Evolutionary conservation across 2,329 filamentous ascomycete genomes (phyloP), one percentile per base, ranked within the genome.

Genomic region (Tolypocladium endophyticum): DNA sequence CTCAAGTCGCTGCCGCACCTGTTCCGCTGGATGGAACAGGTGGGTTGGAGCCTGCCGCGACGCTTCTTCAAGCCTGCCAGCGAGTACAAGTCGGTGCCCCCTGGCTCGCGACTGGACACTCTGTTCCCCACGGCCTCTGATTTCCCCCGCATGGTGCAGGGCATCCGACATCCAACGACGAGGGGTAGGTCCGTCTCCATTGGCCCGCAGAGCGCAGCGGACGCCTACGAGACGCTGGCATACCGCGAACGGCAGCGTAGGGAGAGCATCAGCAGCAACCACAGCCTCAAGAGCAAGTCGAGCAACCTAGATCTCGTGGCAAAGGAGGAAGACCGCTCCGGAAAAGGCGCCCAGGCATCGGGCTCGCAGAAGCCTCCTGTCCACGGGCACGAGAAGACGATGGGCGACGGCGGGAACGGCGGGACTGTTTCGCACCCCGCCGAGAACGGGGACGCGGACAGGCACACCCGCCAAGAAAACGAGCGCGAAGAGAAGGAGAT

Each of bases 201-300:
- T 58, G 94, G 94, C 0, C 94, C 94, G 1, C 94, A 97, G 74
- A 97, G 92, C 54, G 92, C 92, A 62, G 94, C 94, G 2, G 94
- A 99, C 75, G 94, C 92, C 30, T 96, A 97, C 74, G 94, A 99
- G 76, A 91, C 92, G 25, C 79, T 99, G 56, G 94, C 93, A 7
- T 96, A 96, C 70, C 87, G 93, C 25, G 91, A 96, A 68, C 74
- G 81, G 28, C 75, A 78, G 60, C 74, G 82, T 36, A 72, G 81
- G 38, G 82, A 85, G 74, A 81, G 82, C 71, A 72, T 83, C 50
- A 71, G 76, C 60, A 81, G 81, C 68, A 79, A 82, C 59, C 73
- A 75, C n/a, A 77, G 76, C 61, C 59, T 81, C 39, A 73, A 72
- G 64, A 76, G 73, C 64, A 79, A 75, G 66, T 66, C 69, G 25